These are phyloP conservation scores for Plasmodium gallinaceum DNA, from an alignment of 169 alveolate species.

Conservation along the genomic window DNA sequence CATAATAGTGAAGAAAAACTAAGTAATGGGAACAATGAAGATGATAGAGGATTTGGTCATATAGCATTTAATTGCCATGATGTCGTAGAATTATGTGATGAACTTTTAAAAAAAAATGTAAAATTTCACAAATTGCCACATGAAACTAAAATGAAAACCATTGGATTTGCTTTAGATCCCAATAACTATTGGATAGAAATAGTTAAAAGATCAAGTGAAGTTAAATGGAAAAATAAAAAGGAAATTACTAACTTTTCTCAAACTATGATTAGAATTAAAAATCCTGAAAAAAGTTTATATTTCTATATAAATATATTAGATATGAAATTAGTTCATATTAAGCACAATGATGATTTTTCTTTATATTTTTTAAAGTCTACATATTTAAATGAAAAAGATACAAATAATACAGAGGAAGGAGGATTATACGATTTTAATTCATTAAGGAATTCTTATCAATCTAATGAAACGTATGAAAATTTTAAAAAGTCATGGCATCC, in stretches of 20 bases:
- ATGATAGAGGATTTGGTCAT: constrained; percentile 87
- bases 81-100: constrained; percentile 63
- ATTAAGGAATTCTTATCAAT: constrained; percentile 41
- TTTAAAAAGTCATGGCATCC: constrained; percentile 80
- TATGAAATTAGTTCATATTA: constrained; percentile 78
- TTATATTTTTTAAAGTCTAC: constrained; percentile 67
- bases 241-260: constrained; percentile 80
- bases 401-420: no score
- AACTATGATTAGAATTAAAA: constrained; percentile 85
- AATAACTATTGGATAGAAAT: constrained; percentile 87
- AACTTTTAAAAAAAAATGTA: constrained; percentile 76
- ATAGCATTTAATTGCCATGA: constrained; percentile 83
- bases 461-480: constrained; percentile 76
- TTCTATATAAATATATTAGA: constrained; percentile 80
- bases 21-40: constrained; percentile 85
- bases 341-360: constrained; percentile 50
- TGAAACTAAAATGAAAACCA: constrained; percentile 84
- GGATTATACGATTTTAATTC: constrained; percentile 24
- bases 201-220: constrained; percentile 78
- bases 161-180: constrained; percentile 87
- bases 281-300: constrained; percentile 78
- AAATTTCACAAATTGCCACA: constrained; percentile 84
- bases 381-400: constrained; percentile 7
- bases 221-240: constrained; percentile 54
- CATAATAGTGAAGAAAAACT: constrained; percentile 80